Evolutionary conservation across 192 early-diverging fungal genomes (phyloP), one percentile per base, ranked within the genome.

Genomic region (Umbelopsis ramanniana): DNA sequence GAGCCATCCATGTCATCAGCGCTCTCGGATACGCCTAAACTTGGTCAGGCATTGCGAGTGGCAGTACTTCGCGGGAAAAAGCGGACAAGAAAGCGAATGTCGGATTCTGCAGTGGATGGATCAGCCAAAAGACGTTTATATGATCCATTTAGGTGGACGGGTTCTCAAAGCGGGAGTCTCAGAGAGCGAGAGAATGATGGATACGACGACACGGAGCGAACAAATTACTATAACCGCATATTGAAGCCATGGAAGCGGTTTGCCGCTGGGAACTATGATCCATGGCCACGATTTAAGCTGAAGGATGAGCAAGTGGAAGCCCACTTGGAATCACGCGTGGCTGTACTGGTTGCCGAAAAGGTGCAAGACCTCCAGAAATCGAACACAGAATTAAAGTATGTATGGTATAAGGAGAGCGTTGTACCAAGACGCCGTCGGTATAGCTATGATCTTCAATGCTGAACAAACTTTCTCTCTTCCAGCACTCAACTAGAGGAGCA

Each of bases 41-140:
- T 29, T 15, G 54, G 19, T 12, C 46, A 43, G 50, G 67, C 38
- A 29, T 60, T 29, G 67, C 69, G 67, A 46, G 67, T 37, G 52
- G 68, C 45, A 46, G 47, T 52, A 29, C 11, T 79, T 81, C 15
- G 82, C 70, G 4, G 81, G 80, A 67, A 84, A 79, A 77, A 76
- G 75, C 5, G 77, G 78, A 11, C 81, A 79, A 76, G 79, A 71
- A 53, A 46, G 74, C 14, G 82, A 80, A 77, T 69, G 72, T 10
- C 77, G 46, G 22, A 68, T 11, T 52, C 46, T 17, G 24, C 22
- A 9, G 19, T 46, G 46, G 52, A 46, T 46, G n/a, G 47, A 38
- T 23, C 69, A 14, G 24, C 22, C 3, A 45, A 50, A 54, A 45
- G 23, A 45, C 48, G 37, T 11, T 17, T 23, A 19, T 24, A 60